Percentiles rank a stretch among this genome's conserved stretches.
Conservation (phyloP, 2,329 filamentous ascomycete species). For the Aureobasidium mangrovei region DNA sequence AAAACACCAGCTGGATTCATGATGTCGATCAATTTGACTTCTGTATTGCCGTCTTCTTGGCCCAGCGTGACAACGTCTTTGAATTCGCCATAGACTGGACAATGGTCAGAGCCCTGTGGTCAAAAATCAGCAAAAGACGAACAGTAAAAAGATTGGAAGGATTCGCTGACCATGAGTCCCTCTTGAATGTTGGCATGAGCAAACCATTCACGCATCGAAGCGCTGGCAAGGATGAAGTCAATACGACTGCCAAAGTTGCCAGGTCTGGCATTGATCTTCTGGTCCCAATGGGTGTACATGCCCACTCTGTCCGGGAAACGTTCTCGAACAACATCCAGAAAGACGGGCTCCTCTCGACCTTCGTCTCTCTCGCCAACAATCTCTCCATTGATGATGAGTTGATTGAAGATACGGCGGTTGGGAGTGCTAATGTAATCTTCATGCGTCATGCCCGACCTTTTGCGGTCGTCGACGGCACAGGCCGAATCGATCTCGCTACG, state of each 20-base stretch:
- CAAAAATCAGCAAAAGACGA: background rate
- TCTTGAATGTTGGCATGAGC: conserved; percentile 79
- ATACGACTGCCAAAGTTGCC: conserved; percentile 89
- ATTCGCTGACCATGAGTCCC: conserved; percentile 56
- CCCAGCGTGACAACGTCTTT: conserved; percentile 50
- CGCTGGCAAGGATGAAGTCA: conserved; percentile 82
- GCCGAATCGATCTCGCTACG: conserved; percentile 65
- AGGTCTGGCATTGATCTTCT: conserved; percentile 87
- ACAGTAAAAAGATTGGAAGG: background rate
- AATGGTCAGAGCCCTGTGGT: conserved; percentile 77
- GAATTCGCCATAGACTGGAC: conserved; percentile 75
- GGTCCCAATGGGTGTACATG: conserved; percentile 98
- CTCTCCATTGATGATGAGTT: conserved; percentile 66
- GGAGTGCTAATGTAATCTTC: conserved; percentile 66
- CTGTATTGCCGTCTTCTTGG: conserved; percentile 29
- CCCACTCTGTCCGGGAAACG: conserved; percentile 72
- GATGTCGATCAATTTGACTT: conserved; percentile 56
- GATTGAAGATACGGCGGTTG: conserved; percentile 71
- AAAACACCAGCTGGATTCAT: conserved; percentile 73
- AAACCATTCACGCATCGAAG: conserved; percentile 73
- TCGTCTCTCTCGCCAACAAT: conserved; percentile 59
- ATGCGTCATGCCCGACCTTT: conserved; percentile 57
- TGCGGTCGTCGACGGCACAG: conserved; percentile 60
- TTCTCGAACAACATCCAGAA: conserved; percentile 75
- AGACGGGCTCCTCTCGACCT: conserved; percentile 58